Conservation (phyloP, 305 asterid genomes). For the Solanum chacoense region DNA sequence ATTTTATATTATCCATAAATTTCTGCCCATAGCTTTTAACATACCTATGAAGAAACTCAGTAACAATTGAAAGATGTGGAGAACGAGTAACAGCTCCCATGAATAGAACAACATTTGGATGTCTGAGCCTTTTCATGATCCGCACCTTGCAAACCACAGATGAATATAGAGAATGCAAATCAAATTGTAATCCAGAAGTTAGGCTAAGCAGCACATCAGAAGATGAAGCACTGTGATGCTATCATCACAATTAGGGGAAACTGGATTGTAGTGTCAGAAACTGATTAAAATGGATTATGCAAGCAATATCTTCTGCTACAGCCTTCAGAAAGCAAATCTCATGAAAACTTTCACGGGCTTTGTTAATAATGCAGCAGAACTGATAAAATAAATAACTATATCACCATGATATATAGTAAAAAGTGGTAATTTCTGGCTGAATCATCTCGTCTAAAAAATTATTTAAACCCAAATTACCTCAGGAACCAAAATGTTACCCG, state of each 20-base stretch:
- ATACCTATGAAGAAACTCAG: slow-evolving; percentile 97
- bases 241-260: background rate
- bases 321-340: background rate
- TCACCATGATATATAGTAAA: background rate
- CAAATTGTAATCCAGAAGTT: slow-evolving; percentile 10
- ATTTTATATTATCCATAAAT: background rate
- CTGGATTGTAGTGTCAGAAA: background rate
- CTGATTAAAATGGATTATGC: background rate
- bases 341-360: background rate
- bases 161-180: slow-evolving; percentile 11
- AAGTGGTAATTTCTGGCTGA: background rate
- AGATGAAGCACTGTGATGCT: background rate
- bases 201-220: background rate
- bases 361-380: background rate
- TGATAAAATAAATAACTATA: background rate
- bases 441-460: background rate
- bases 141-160: slow-evolving; percentile 51
- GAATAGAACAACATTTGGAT: slow-evolving; percentile 93
- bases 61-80: slow-evolving; percentile 89
- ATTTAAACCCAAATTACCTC: background rate
- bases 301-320: background rate
- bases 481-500: background rate
- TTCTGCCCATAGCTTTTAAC: slow-evolving; percentile 3
- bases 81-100: slow-evolving; percentile 99
- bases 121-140: slow-evolving; percentile 85